phyloP scores from a whole-genome alignment of 768 basidiomycete species.

The Boletus rex-veris region DNA sequence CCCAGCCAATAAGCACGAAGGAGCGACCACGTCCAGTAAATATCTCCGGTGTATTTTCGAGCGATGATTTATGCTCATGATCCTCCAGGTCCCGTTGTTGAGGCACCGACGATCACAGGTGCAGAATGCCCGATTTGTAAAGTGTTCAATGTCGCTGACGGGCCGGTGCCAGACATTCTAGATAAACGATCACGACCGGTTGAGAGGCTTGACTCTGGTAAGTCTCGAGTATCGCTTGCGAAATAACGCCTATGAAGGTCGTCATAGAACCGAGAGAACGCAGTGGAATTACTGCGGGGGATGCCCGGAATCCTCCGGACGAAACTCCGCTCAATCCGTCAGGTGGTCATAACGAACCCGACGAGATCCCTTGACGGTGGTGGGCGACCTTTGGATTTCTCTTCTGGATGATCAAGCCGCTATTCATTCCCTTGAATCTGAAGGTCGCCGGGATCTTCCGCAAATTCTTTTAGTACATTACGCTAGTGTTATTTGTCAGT shows the following conservation, averaged over 20 bases:
- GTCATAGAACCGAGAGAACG: conserved; percentile 15
- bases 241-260: conserved; percentile 6
- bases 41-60: not conserved
- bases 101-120: conserved; percentile 18
- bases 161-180: conserved; percentile 9
- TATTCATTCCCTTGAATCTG: conserved; percentile 41
- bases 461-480: conserved; percentile 36
- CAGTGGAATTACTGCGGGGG: not conserved
- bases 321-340: conserved; percentile 9
- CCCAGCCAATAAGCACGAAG: conserved; percentile 15
- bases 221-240: conserved; percentile 2
- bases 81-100: conserved; percentile 23
- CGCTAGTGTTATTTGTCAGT: conserved; percentile 24
- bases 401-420: conserved; percentile 40
- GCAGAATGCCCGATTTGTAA: conserved; percentile 1
- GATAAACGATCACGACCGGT: conserved; percentile 4
- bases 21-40: conserved; percentile 28
- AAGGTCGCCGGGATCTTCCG: conserved; percentile 48
- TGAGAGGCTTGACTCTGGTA: conserved; percentile 9
- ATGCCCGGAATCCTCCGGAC: not conserved
- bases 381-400: conserved; percentile 47
- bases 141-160: conserved; percentile 9
- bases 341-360: conserved; percentile 14
- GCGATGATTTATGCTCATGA: conserved; percentile 6
- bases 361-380: conserved; percentile 41